Evolutionary conservation across 495 filamentous ascomycete species (phyloP).

Genomic region (Cenococcum geophilum): DNA sequence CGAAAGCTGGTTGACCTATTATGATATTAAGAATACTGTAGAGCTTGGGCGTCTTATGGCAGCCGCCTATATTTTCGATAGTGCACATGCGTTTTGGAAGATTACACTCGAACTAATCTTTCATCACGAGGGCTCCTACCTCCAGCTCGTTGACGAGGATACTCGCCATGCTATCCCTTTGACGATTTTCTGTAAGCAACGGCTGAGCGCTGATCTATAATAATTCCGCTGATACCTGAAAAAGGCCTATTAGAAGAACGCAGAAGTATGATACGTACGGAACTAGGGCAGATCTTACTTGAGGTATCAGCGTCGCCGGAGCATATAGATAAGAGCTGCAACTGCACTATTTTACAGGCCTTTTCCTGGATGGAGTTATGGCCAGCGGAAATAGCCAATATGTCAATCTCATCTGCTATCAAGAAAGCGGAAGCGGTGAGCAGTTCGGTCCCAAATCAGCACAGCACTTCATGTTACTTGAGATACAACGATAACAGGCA

Average conservation of each 20-base stretch:
- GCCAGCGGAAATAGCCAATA: no score
- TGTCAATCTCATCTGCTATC: no score
- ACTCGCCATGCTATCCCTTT: not conserved
- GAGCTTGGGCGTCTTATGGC: constrained; percentile 9
- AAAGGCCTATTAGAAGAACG: not conserved
- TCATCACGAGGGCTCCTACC: constrained; percentile 5
- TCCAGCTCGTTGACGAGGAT: constrained; percentile 4
- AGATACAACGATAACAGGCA: no score
- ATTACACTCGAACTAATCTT: constrained; percentile 6
- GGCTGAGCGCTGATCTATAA: not conserved
- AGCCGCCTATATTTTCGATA: constrained; percentile 12
- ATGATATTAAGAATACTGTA: not conserved
- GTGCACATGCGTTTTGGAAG: constrained; percentile 1
- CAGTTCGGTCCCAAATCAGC: no score
- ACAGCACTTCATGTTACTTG: no score
- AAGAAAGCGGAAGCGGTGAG: no score
- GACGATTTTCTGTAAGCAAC: not conserved
- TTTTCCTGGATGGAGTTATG: no score
- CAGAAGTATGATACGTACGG: not conserved
- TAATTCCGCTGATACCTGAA: not conserved
- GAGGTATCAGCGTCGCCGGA: not conserved
- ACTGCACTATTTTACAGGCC: no score
- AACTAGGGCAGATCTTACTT: not conserved
- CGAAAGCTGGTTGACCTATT: constrained; percentile 1
- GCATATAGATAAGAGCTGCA: no score